Conservation (phyloP, 2,329 filamentous ascomycete genomes). For the Fusarium sp. region DNA sequence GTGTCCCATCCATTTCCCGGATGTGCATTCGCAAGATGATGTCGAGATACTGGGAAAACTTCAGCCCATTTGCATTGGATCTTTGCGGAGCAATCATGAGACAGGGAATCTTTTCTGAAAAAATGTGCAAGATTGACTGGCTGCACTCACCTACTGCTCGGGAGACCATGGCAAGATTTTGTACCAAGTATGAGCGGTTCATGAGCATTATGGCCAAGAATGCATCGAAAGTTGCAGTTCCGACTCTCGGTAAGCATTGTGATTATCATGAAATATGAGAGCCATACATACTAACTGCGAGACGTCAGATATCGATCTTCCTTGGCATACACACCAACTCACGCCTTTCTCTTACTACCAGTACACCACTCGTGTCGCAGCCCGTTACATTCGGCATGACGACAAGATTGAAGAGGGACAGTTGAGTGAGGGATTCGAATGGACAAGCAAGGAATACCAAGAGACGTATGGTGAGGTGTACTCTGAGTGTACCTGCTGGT, state of each 20-base stretch:
- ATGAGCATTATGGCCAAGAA: slow-evolving; percentile 65
- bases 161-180: slow-evolving; percentile 71
- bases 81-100: slow-evolving; percentile 73
- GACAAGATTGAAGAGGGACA: slow-evolving; percentile 80
- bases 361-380: slow-evolving; percentile 60
- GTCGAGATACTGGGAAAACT: slow-evolving; percentile 76
- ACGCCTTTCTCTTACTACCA: slow-evolving; percentile 70
- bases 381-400: slow-evolving; percentile 80
- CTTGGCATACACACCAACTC: slow-evolving; percentile 86
- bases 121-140: slow-evolving; percentile 84
- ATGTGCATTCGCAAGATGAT: slow-evolving; percentile 73
- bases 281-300: neutral
- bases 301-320: slow-evolving; percentile 69
- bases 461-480: slow-evolving; percentile 73
- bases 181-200: slow-evolving; percentile 74
- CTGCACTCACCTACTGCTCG: slow-evolving; percentile 74
- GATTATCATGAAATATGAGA: neutral
- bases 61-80: slow-evolving; percentile 72
- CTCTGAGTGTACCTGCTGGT: slow-evolving; percentile 84
- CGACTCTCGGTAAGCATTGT: slow-evolving; percentile 64
- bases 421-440: slow-evolving; percentile 74
- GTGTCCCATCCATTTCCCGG: slow-evolving; percentile 41
- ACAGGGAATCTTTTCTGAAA: slow-evolving; percentile 73
- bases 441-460: slow-evolving; percentile 78
- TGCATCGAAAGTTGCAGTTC: slow-evolving; percentile 65